A percentile compares a stretch with the other conserved stretches of the same genome.
Conservation (phyloP, 116 monocot genomes). For the Phalaenopsis hybrid region DNA sequence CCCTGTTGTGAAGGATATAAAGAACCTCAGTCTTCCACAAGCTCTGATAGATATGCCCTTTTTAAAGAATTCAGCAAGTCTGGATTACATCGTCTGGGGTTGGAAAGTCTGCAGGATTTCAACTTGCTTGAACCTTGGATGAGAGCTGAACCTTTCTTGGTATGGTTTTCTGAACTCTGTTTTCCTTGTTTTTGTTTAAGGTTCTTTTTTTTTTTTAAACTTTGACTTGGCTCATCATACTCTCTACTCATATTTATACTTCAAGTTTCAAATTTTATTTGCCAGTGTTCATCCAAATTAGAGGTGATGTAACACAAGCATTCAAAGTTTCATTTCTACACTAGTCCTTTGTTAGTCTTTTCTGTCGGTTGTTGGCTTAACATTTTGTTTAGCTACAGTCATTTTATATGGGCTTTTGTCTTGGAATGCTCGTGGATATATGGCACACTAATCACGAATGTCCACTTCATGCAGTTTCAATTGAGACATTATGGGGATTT, state of each 20-base stretch:
- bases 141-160: conserved; percentile 44
- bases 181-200: not conserved
- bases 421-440: not conserved
- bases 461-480: not conserved
- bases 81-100: conserved; percentile 50
- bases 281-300: not conserved
- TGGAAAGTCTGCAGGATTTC: conserved; percentile 25
- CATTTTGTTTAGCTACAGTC: not conserved
- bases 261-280: not conserved
- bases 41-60: conserved; percentile 21
- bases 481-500: not conserved
- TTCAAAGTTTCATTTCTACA: not conserved
- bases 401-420: not conserved
- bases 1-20: conserved; percentile 3
- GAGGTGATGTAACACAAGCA: not conserved
- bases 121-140: conserved; percentile 56
- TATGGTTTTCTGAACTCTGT: conserved; percentile 18
- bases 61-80: conserved; percentile 63
- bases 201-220: not conserved
- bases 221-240: not conserved
- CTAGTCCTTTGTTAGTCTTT: not conserved
- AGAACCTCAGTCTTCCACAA: conserved; percentile 11
- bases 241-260: not conserved
- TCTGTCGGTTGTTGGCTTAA: not conserved
- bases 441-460: not conserved